Evolutionary conservation across 768 basidiomycete species (phyloP), one percentile per base, ranked within the genome.

Genomic region (Lentinus tigrinus): DNA sequence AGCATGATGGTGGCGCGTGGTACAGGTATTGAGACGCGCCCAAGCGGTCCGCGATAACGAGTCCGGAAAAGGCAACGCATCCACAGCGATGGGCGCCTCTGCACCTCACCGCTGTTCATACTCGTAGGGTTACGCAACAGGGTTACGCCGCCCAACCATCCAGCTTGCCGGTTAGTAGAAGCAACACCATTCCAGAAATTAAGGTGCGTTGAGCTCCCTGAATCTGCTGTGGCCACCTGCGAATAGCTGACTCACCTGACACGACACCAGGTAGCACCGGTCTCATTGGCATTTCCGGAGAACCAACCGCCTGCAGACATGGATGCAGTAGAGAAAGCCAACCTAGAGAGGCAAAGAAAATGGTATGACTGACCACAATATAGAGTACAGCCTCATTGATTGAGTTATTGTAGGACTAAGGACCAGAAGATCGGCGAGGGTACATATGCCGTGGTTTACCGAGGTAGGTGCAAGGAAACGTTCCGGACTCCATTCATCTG

Each of bases 371-470:
- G 28, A 0, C 9, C 21, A 27, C n/a, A 23, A 8, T 13, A 2
- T 7, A 11, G 21, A 19, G 28, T 40, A 47, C 7, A 4, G 9
- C 19, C 4, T 8, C 17, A 26, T 31, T 62, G 47, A 53, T 42
- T 56, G 34, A 39, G 14, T 2, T 26, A 51, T 21, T 54, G 42
- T 64, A 92, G 91, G 91, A 77, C 78, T 14, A 93, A 93, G 67
- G 89, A 89, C 68, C 82, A 81, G 66, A 93, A 93, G 70, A 82
- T 92, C 54, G 91, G 91, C 65, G 91, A 93, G 72, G 97, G 97
- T 73, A 90, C 95, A 14, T 99, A 95, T 71, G 95, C 96, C 52
- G 95, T 95, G 44, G 95, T 98, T 2, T 98, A 96, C 74, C 82
- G 85, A 85, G 95, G 95, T 88, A 46, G 60, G 76, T 71, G 40